Conservation (phyloP, 768 basidiomycete species). For the Amanita exitialis region DNA sequence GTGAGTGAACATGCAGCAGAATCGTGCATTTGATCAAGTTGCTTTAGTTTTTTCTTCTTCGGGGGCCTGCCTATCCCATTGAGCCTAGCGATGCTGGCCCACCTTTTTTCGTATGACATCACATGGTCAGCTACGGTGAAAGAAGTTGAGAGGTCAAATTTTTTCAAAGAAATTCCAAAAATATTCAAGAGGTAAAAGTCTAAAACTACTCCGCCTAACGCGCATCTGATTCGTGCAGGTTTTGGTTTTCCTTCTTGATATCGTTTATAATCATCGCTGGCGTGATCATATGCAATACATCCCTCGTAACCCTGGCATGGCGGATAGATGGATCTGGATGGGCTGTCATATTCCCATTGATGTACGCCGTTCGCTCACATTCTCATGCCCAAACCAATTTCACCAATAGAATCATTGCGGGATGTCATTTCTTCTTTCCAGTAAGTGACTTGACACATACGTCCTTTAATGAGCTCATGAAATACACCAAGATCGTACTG, state of each 20-base stretch:
- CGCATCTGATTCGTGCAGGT: constrained; percentile 25
- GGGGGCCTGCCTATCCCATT: constrained; percentile 66
- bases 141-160: constrained; percentile 79
- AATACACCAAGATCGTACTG: constrained; percentile 25
- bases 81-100: constrained; percentile 57
- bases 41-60: constrained; percentile 65
- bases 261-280: constrained; percentile 44
- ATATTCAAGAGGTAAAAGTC: constrained; percentile 59
- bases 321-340: constrained; percentile 42
- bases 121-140: constrained; percentile 58
- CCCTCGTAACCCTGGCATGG: constrained; percentile 48
- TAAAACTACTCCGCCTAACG: constrained; percentile 23
- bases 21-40: not conserved
- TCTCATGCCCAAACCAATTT: not conserved
- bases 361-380: constrained; percentile 22
- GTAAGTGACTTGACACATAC: constrained; percentile 24
- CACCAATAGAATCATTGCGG: constrained; percentile 42
- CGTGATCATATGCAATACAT: constrained; percentile 43
- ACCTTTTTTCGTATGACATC: constrained; percentile 48
- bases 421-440: constrained; percentile 64
- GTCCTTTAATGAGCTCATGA: not conserved
- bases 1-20: constrained; percentile 27
- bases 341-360: constrained; percentile 71
- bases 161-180: constrained; percentile 85
- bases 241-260: constrained; percentile 49